Evolutionary conservation across 2,329 filamentous ascomycete genomes (phyloP).

Genomic region (Ilyonectria robusta): DNA sequence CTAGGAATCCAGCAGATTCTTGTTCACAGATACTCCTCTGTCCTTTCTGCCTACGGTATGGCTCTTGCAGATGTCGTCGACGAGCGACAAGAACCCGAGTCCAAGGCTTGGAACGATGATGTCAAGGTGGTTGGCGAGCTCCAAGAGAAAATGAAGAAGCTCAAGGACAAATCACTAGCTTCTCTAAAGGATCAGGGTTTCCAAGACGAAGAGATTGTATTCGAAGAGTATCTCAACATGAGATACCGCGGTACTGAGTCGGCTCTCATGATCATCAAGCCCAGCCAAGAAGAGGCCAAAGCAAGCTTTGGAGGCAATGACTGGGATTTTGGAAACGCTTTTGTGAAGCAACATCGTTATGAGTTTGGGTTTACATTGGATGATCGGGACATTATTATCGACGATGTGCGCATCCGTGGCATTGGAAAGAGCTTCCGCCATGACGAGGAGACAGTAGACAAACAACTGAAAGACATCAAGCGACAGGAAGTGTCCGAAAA

Average conservation of each 20-base stretch:
- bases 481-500: constrained; percentile 68
- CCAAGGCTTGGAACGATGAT: constrained; percentile 72
- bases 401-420: constrained; percentile 89
- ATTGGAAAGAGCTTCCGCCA: constrained; percentile 91
- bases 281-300: constrained; percentile 72
- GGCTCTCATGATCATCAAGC: constrained; percentile 89
- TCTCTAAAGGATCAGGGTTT: constrained; percentile 86
- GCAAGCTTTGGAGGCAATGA: constrained; percentile 74
- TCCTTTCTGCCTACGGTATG: constrained; percentile 93
- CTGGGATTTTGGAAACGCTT: constrained; percentile 88
- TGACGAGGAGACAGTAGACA: constrained; percentile 84
- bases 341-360: constrained; percentile 88
- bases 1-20: constrained; percentile 89
- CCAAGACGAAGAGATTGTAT: constrained; percentile 78
- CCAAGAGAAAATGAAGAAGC: constrained; percentile 80
- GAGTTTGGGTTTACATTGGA: constrained; percentile 93
- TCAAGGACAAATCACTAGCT: constrained; percentile 81
- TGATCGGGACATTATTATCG: constrained; percentile 89
- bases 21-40: constrained; percentile 88
- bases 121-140: constrained; percentile 73
- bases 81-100: constrained; percentile 85
- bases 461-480: constrained; percentile 81
- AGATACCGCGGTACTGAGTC: constrained; percentile 92
- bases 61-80: constrained; percentile 93
- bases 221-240: constrained; percentile 96